A percentile compares a stretch with the other conserved stretches of the same genome.
Conservation (phyloP, 2,329 filamentous ascomycete species). For the Chaetoscypha palmicola region DNA sequence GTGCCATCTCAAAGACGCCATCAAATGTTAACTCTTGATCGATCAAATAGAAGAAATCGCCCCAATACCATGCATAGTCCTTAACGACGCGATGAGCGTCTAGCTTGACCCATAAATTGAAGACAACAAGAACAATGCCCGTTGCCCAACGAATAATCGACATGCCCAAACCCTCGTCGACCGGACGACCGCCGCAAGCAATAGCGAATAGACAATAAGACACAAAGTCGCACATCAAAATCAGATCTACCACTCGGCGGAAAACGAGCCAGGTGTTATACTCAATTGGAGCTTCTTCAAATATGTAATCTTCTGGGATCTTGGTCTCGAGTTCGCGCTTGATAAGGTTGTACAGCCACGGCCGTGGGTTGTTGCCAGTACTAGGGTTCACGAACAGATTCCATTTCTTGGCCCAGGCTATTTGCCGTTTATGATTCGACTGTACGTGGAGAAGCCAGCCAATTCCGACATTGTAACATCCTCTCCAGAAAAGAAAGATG, state of each 20-base stretch:
- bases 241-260: constrained; percentile 88
- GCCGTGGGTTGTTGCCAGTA: constrained; percentile 74
- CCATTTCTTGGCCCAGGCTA: constrained; percentile 80
- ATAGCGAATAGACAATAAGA: constrained; percentile 96
- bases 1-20: constrained; percentile 97
- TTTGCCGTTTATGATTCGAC: constrained; percentile 78
- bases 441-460: constrained; percentile 83
- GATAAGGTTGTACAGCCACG: constrained; percentile 73
- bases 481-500: constrained; percentile 87
- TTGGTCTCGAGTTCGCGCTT: constrained; percentile 91
- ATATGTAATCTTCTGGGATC: constrained; percentile 87
- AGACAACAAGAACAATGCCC: constrained; percentile 73
- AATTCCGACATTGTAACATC: constrained; percentile 89
- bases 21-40: constrained; percentile 98
- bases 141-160: constrained; percentile 68
- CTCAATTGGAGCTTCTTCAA: constrained; percentile 88
- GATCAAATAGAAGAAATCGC: constrained; percentile 97
- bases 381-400: constrained; percentile 79
- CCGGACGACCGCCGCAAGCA: constrained; percentile 71
- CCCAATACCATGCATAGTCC: constrained; percentile 99
- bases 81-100: constrained; percentile 97
- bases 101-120: constrained; percentile 98
- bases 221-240: constrained; percentile 97
- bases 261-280: constrained; percentile 99
- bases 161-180: constrained; percentile 62